Evolutionary conservation across 352 stramenopile genomes (phyloP).

Genomic region (Pythium angustatum): DNA sequence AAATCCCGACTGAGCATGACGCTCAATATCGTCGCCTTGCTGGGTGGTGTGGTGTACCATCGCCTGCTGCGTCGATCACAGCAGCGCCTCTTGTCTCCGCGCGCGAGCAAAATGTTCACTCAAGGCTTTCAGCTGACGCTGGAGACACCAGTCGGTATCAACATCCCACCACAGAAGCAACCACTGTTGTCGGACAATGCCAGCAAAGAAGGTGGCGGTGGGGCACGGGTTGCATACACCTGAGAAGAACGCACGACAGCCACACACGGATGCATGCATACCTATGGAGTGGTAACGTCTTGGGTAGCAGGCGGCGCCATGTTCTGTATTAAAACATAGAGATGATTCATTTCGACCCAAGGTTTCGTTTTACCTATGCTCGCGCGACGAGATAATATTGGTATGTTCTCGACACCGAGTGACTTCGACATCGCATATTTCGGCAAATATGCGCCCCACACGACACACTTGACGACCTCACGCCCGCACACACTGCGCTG

Average conservation of each 20-base stretch:
- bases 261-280: not conserved
- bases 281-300: not conserved
- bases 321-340: constrained; percentile 25
- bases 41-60: constrained; percentile 54
- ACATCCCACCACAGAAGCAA: constrained; percentile 17
- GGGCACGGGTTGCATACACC: constrained; percentile 9
- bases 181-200: constrained; percentile 15
- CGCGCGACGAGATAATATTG: not conserved
- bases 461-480: not conserved
- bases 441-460: too few relatives aligned
- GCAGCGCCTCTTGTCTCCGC: constrained; percentile 20
- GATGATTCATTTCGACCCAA: constrained; percentile 17
- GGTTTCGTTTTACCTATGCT: not conserved
- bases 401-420: not conserved
- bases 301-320: not conserved
- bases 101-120: constrained; percentile 27
- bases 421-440: too few relatives aligned
- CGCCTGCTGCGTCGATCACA: constrained; percentile 44
- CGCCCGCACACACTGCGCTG: not conserved
- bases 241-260: not conserved
- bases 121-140: constrained; percentile 19
- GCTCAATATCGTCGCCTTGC: constrained; percentile 55
- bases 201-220: constrained; percentile 1
- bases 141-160: constrained; percentile 14
- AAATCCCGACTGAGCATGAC: constrained; percentile 54